phyloP scores from a whole-genome alignment of 2,329 filamentous ascomycete genomes.

The Talaromyces rugulosus region DNA sequence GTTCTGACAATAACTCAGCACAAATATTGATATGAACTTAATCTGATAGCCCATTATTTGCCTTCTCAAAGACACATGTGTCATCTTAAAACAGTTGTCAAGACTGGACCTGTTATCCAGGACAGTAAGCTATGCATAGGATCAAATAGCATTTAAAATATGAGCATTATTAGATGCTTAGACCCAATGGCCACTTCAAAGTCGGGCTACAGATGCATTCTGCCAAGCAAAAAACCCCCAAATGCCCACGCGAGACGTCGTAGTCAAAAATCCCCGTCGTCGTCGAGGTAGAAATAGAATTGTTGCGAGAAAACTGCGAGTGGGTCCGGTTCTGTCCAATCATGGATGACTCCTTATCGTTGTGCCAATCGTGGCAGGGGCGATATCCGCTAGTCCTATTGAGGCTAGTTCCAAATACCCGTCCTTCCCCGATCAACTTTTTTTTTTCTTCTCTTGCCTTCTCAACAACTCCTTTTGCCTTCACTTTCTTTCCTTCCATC shows the following conservation, averaged over 20 bases:
- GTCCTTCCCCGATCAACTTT: conserved; percentile 8
- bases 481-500: background rate
- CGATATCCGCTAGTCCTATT: background rate
- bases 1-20: background rate
- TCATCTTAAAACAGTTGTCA: too few relatives aligned
- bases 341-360: background rate
- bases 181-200: background rate
- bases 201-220: background rate
- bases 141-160: background rate
- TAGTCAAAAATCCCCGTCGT: background rate
- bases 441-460: conserved; percentile 9
- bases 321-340: background rate
- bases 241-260: background rate
- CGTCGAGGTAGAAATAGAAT: background rate
- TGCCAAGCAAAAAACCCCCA: background rate
- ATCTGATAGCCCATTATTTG: background rate
- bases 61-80: background rate
- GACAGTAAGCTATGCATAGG: background rate
- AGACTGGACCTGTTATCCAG: too few relatives aligned
- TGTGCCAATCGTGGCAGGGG: background rate
- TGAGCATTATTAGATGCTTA: background rate
- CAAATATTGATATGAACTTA: background rate
- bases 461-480: background rate
- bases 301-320: background rate
- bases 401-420: background rate